phyloP scores from a whole-genome alignment of 805 yeast species.

The Candida maesae region DNA sequence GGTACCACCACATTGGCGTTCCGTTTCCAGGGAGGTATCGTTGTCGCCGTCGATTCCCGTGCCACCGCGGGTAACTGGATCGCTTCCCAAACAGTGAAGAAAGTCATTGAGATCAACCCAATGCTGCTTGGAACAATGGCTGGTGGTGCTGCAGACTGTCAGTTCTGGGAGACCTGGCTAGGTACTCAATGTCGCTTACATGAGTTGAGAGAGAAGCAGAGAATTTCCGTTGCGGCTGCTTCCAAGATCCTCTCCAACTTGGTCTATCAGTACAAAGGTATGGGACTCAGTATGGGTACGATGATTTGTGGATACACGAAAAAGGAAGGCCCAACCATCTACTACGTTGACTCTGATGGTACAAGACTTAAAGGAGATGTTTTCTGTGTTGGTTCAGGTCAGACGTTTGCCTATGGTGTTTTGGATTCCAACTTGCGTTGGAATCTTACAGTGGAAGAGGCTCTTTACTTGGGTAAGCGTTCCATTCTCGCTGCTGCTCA shows the following conservation, averaged over 20 bases:
- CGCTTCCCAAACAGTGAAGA: slow-evolving; percentile 96
- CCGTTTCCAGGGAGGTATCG: slow-evolving; percentile 91
- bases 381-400: slow-evolving; percentile 98
- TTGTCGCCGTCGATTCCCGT: slow-evolving; percentile 96
- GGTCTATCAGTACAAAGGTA: slow-evolving; percentile 92
- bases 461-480: slow-evolving; percentile 89
- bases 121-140: slow-evolving; percentile 96
- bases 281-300: slow-evolving; percentile 99
- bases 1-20: slow-evolving; percentile 99
- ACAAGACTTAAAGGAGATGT: slow-evolving; percentile 91
- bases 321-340: slow-evolving; percentile 92
- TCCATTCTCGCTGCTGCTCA: slow-evolving; percentile 97
- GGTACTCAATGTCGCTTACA: slow-evolving; percentile 95
- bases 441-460: slow-evolving; percentile 92
- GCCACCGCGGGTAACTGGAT: slow-evolving; percentile 98
- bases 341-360: slow-evolving; percentile 96
- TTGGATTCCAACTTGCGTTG: slow-evolving; percentile 87
- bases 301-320: slow-evolving; percentile 97
- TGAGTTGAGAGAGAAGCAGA: slow-evolving; percentile 89
- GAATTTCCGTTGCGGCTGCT: slow-evolving; percentile 96
- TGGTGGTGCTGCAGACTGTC: slow-evolving; percentile 99
- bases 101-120: slow-evolving; percentile 95
- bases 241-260: slow-evolving; percentile 88
- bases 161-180: slow-evolving; percentile 98
- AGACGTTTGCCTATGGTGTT: slow-evolving; percentile 98